Evolutionary conservation across 805 yeast species (phyloP).

Genomic region (Isabelozyma pseudorhagii): DNA sequence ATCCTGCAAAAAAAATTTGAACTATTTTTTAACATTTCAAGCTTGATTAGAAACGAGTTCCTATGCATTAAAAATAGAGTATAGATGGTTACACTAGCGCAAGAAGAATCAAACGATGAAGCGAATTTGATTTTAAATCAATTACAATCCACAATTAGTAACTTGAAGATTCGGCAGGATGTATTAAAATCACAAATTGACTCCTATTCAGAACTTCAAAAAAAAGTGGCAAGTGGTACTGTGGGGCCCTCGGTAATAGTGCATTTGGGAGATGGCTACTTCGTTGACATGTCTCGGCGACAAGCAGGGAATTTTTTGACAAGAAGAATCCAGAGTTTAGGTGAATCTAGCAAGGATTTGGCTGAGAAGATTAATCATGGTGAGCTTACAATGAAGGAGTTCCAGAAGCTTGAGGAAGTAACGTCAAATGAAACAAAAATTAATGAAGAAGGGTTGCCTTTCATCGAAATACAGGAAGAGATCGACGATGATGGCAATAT

Average conservation of each 20-base stretch:
- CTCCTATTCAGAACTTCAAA: slow-evolving; percentile 1
- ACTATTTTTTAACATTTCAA: background rate
- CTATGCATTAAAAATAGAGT: background rate
- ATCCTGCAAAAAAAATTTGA: background rate
- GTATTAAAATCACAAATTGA: slow-evolving; percentile 3
- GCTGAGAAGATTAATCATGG: slow-evolving; percentile 39
- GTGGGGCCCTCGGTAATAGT: slow-evolving; percentile 17
- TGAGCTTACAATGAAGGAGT: slow-evolving; percentile 21
- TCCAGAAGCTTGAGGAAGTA: slow-evolving; percentile 12
- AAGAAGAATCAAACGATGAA: background rate
- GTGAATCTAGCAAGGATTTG: slow-evolving; percentile 40
- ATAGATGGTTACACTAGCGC: background rate
- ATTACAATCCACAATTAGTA: background rate
- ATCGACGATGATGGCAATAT: slow-evolving; percentile 83
- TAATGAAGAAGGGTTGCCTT: slow-evolving; percentile 52
- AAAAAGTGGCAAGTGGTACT: background rate
- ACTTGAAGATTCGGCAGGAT: slow-evolving; percentile 2
- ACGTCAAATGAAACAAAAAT: slow-evolving; percentile 5
- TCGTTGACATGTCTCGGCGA: slow-evolving; percentile 25
- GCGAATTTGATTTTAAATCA: background rate
- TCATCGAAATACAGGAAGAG: slow-evolving; percentile 77
- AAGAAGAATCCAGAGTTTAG: slow-evolving; percentile 23
- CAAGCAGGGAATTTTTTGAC: slow-evolving; percentile 26
- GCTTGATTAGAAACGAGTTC: background rate
- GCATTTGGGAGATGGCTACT: slow-evolving; percentile 39